Evolutionary conservation across 768 basidiomycete species (phyloP), one percentile per base, ranked within the genome.

Genomic region (Boletus vermiculosoides): DNA sequence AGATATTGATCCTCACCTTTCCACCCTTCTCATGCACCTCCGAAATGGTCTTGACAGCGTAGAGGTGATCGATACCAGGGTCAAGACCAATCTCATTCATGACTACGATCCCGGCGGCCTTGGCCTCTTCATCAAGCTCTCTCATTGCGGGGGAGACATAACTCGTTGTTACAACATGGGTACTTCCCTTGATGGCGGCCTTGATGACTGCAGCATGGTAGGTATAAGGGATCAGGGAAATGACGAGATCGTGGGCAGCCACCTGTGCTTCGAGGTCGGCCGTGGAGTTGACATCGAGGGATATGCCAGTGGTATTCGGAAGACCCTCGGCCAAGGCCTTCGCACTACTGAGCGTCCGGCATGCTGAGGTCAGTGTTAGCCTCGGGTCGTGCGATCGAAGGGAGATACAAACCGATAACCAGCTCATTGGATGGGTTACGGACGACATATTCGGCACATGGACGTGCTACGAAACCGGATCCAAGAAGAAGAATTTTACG

Each of bases 11-110:
- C 63, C 73, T 52, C 40, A 88, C 91, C 86, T 97, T 98, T 50
- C 96, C 97, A 39, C 96, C 95, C 68, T 90, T 90, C 45, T 83
- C 88, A 71, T 99, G 94, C 5, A 98, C 92, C 71, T 98, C 96
- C 50, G 84, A 83, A 63, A 99, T 92, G 23, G 87, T 92, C 82
- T 96, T 96, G 74, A 97, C 78, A 31, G 94, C 94, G 72, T 94
- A 95, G 58, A 97, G 74, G 72, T 95, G 92, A 72, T 95, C 92
- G 58, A 96, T 91, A 68, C 94, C 94, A 47, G 94, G 94, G 73
- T 98, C 96, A 42, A 99, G 82, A 50, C 97, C 97, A 66, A 99
- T 92, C 77, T 99, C 97, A 75, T 99, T 99, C 82, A 98, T 80
- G 61, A 98, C 91, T 51, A 94, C 80, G 66, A 98, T 92, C 6